These are phyloP conservation scores for Fragaria vesca DNA, from an alignment of 306 rosid genomes.

Conservation along the genomic window DNA sequence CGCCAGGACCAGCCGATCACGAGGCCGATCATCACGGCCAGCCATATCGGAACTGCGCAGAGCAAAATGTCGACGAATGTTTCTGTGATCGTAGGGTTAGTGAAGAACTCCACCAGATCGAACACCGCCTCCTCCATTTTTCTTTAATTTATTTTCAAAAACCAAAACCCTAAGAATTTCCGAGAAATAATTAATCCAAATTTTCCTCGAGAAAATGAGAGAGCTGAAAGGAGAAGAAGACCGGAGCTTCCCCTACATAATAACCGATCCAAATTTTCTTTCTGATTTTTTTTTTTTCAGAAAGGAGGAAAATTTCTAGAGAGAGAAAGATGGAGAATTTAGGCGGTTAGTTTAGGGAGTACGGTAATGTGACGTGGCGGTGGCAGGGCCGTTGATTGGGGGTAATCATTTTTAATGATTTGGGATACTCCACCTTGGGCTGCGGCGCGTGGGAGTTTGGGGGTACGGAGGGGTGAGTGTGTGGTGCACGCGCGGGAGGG, in stretches of 20 bases:
- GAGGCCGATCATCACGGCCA: constrained; percentile 92
- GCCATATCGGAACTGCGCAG: constrained; percentile 96
- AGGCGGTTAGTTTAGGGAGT: constrained; percentile 6
- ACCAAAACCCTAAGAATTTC: not conserved
- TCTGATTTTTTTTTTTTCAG: not conserved
- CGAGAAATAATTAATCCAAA: not conserved
- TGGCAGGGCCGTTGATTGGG: constrained; percentile 28
- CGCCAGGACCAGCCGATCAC: constrained; percentile 96
- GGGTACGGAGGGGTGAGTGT: not conserved
- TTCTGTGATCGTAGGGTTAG: constrained; percentile 77
- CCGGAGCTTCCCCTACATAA: constrained; percentile 7
- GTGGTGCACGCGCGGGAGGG: not conserved
- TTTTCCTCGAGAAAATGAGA: constrained; percentile 17
- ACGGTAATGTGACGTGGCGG: constrained; percentile 34
- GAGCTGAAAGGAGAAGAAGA: not conserved
- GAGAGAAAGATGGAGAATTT: not conserved
- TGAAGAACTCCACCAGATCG: constrained; percentile 67
- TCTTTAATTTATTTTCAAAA: not conserved
- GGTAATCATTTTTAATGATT: not conserved
- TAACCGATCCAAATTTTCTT: not conserved
- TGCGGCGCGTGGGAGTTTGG: not conserved
- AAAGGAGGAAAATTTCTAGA: not conserved
- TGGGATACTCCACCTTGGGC: too few relatives aligned
- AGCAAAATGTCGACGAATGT: constrained; percentile 94
- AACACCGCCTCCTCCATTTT: constrained; percentile 70